phyloP scores from a whole-genome alignment of 225 moss, liverwort and hornwort species.

The Straminergon stramineum region DNA sequence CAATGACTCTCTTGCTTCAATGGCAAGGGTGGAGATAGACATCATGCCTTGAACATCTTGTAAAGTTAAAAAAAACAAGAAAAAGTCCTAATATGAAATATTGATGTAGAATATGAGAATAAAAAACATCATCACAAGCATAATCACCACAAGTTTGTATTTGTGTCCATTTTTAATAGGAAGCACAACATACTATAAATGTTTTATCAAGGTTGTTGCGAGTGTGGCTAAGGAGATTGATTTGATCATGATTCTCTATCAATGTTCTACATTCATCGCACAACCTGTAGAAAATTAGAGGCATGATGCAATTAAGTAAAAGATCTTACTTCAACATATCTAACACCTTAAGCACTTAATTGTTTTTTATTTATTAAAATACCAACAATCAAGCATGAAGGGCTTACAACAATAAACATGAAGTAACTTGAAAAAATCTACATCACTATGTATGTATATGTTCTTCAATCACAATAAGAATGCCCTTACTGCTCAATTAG shows the following conservation, averaged over 20 bases:
- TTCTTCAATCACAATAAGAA: not conserved
- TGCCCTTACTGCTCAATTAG: not conserved
- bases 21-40: constrained; percentile 73
- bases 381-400: not conserved
- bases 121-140: not conserved
- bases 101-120: not conserved
- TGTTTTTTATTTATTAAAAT: not conserved
- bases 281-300: constrained; percentile 17
- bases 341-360: not conserved
- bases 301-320: not conserved
- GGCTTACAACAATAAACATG: not conserved
- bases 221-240: constrained; percentile 71
- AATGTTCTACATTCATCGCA: constrained; percentile 71
- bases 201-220: constrained; percentile 78
- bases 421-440: not conserved
- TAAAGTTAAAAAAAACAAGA: not conserved
- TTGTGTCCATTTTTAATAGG: not conserved
- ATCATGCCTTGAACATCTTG: constrained; percentile 85
- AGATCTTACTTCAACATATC: not conserved
- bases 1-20: constrained; percentile 58
- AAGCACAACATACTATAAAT: constrained; percentile 18
- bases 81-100: not conserved
- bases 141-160: not conserved
- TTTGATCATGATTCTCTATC: constrained; percentile 76
- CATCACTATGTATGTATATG: not conserved